Percentiles rank a stretch among this genome's conserved stretches.
Evolutionary conservation across 257 asterid genomes (phyloP).

Genomic region (Solanum ossicruentum): DNA sequence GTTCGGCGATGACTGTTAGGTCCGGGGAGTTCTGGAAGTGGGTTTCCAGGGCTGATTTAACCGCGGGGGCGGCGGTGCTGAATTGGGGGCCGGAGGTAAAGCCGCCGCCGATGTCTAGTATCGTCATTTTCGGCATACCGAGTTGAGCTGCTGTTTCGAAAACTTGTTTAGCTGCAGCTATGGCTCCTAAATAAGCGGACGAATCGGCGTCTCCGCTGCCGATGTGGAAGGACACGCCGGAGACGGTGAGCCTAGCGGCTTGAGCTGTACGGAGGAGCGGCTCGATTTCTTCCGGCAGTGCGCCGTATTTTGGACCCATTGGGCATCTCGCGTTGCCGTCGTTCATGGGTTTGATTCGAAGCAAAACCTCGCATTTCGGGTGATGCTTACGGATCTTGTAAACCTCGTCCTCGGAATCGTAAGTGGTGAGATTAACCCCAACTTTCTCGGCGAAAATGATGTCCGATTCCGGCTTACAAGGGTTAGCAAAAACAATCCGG

Average conservation of each 20-base stretch:
- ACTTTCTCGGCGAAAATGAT: background rate
- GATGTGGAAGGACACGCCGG: conserved; percentile 7
- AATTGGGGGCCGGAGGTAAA: conserved; percentile 1
- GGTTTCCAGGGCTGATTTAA: background rate
- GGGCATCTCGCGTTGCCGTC: conserved; percentile 1
- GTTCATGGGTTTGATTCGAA: background rate
- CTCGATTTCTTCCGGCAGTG: background rate
- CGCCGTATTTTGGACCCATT: conserved; percentile 2
- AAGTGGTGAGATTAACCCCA: conserved; percentile 2
- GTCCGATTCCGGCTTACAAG: conserved; percentile 2
- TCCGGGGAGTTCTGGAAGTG: background rate
- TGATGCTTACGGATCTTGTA: conserved; percentile 1
- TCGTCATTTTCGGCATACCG: background rate
- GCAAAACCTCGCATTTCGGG: background rate
- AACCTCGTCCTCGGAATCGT: background rate
- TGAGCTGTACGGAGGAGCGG: background rate
- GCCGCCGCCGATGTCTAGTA: conserved; percentile 8
- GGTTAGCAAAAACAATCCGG: background rate
- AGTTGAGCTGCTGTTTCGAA: background rate
- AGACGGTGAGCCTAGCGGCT: background rate
- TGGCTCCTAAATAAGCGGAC: background rate
- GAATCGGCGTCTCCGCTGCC: background rate
- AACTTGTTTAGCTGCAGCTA: background rate
- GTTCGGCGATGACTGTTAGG: background rate
- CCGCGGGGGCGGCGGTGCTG: background rate